phyloP scores from a whole-genome alignment of 1,284 basidiomycete species.

The Tetrapyrgos nigripes region DNA sequence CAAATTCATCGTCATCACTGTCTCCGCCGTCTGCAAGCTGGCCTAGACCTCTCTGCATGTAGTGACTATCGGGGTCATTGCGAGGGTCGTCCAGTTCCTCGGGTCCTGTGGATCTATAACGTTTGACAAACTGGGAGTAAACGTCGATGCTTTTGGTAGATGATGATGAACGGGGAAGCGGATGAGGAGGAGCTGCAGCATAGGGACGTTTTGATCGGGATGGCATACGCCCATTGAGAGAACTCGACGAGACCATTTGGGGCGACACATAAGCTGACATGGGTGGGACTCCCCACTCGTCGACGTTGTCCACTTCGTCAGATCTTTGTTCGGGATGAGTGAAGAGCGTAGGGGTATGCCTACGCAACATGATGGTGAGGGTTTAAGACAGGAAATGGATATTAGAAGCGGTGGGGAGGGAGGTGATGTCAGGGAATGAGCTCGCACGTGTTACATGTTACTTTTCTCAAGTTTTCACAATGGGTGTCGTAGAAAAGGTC shows the following conservation, averaged over 20 bases:
- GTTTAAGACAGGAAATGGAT: background rate
- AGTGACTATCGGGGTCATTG: constrained; percentile 77
- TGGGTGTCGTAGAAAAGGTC: constrained; percentile 93
- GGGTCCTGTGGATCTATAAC: constrained; percentile 66
- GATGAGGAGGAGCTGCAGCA: constrained; percentile 30
- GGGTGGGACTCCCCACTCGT: constrained; percentile 43
- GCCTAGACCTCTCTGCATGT: constrained; percentile 74
- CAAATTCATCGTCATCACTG: constrained; percentile 75
- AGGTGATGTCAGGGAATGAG: no score
- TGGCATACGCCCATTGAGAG: constrained; percentile 37
- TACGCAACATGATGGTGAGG: constrained; percentile 34
- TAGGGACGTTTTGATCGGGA: constrained; percentile 35
- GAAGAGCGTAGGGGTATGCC: constrained; percentile 71
- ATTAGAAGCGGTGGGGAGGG: no score
- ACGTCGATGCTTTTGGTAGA: constrained; percentile 65
- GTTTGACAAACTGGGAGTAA: constrained; percentile 78
- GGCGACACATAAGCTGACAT: constrained; percentile 36
- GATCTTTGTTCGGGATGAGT: constrained; percentile 65
- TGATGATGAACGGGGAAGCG: constrained; percentile 9
- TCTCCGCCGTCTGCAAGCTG: constrained; percentile 76
- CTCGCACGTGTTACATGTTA: constrained; percentile 6
- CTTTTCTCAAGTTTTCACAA: constrained; percentile 40
- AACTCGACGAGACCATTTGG: constrained; percentile 29
- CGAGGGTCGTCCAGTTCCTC: constrained; percentile 62
- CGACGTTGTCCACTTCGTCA: constrained; percentile 50